Conservation (phyloP, 2,329 filamentous ascomycete genomes). For the Xylaria digitata region DNA sequence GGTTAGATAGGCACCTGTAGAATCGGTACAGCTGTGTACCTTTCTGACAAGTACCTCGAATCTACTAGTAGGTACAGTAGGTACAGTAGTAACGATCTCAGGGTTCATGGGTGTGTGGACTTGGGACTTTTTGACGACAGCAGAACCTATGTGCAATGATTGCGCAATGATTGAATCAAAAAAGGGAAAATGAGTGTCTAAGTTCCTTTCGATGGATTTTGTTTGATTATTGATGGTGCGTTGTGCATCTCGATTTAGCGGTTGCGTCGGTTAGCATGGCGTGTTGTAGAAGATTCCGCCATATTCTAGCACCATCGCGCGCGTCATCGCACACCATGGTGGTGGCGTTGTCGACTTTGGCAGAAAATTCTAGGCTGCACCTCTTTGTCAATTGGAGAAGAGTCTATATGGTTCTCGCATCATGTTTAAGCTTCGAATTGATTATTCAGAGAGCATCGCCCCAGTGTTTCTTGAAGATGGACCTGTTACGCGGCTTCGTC, state of each 20-base stretch:
- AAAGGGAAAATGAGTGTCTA: background rate
- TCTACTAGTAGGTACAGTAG: too few species aligned
- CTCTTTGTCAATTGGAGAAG: conserved; percentile 14
- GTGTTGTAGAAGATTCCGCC: conserved; percentile 47
- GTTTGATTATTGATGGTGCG: background rate
- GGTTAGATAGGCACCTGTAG: too few species aligned
- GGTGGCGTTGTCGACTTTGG: background rate
- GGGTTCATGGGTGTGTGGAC: too few species aligned
- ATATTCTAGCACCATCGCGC: conserved; percentile 44
- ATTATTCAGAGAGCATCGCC: conserved; percentile 35
- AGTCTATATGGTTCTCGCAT: conserved; percentile 47
- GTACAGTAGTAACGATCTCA: background rate
- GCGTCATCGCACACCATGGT: conserved; percentile 36
- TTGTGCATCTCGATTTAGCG: background rate
- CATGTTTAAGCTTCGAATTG: conserved; percentile 33
- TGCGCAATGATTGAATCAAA: background rate
- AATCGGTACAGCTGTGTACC: background rate
- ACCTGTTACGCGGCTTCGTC: too few species aligned
- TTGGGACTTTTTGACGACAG: background rate
- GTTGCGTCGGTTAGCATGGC: background rate
- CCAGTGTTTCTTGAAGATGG: conserved; percentile 45
- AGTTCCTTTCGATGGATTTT: background rate
- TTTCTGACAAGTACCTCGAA: background rate
- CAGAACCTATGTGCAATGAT: background rate
- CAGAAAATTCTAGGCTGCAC: background rate